Base-by-base conservation (phyloP, 306 rosid genomes). In the Glycine latifolia region DNA sequence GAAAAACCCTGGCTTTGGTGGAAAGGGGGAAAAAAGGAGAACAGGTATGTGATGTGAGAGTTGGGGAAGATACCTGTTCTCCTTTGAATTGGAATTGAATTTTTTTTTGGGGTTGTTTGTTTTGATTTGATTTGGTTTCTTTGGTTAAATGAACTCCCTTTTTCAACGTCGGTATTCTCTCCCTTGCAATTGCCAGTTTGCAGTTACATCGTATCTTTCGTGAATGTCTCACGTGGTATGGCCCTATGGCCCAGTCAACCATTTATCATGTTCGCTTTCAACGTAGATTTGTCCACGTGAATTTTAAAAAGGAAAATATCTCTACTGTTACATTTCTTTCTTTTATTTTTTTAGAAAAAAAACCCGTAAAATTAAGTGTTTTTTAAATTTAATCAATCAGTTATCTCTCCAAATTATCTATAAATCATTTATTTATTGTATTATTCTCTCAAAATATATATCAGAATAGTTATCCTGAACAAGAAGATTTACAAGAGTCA, bases 21-120 rank as follows among this genome's bases (percentile, higher is more conserved):
- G 54, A 50, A 41, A 7, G 46, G 33, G 50, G 44, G 2, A 26
- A 26, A 48, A 65, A 54, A 39, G 88, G 85, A 88, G 87, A 88
- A 83, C 71, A 50, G 86, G 84, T 70, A 63, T 16, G 11, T 43
- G 54, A 58, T 26, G 11, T 55, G 53, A 56, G 76, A 14, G 67
- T 12, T 44, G 4, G 4, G 48, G n/a, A 55, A 62, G 15, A 79
- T 16, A 73, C 87, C 89, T 73, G 89, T 81, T 83, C 87, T 87
- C 89, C 83, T 70, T 77, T 12, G 48, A 65, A 65, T 52, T 70
- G 52, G 41, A n/a, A 11, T 3, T 46, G 16, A 5, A 5, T 3
- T 63, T 26, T 63, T 26, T 26, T 60, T 61, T 10, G 48, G 26
- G 71, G 13, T 37, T 12, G 20, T 3, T 67, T n/a, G 53, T 67